Percentiles rank a stretch among this genome's conserved stretches.
Evolutionary conservation across 768 basidiomycete genomes (phyloP).

Genomic region (Tephrocybe sp.): DNA sequence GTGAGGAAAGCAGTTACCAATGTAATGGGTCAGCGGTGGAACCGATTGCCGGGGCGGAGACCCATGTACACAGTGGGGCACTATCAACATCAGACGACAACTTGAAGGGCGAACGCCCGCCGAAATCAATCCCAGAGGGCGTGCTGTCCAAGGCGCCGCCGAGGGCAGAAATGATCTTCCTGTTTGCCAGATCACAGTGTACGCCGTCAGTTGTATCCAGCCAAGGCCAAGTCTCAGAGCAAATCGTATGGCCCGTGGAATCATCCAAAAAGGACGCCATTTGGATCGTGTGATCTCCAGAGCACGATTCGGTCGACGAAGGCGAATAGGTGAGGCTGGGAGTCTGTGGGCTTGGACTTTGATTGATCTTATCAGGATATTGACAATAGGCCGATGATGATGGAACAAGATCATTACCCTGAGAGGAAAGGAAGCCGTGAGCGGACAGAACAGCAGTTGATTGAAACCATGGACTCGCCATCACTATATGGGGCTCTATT

Average conservation of each 20-base stretch:
- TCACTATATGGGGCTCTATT: not conserved
- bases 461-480: constrained; percentile 1
- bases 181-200: not conserved
- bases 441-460: not conserved
- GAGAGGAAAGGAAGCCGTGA: not conserved
- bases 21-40: constrained; percentile 13
- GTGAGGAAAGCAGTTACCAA: constrained; percentile 5
- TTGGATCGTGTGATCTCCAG: constrained; percentile 56
- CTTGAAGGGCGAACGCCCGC: not conserved
- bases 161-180: constrained; percentile 3
- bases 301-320: constrained; percentile 56
- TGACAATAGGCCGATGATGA: constrained; percentile 2
- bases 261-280: constrained; percentile 55
- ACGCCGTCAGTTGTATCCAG: constrained; percentile 11
- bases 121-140: constrained; percentile 2
- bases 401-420: constrained; percentile 3
- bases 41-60: constrained; percentile 2
- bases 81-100: constrained; percentile 4
- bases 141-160: constrained; percentile 4
- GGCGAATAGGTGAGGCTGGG: constrained; percentile 62
- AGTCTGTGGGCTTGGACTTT: constrained; percentile 49
- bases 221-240: constrained; percentile 25
- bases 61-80: not conserved
- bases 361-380: constrained; percentile 17
- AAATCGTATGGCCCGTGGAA: constrained; percentile 20